Evolutionary conservation across 257 asterid genomes (phyloP).

Genomic region (Nicotiana attenuata): DNA sequence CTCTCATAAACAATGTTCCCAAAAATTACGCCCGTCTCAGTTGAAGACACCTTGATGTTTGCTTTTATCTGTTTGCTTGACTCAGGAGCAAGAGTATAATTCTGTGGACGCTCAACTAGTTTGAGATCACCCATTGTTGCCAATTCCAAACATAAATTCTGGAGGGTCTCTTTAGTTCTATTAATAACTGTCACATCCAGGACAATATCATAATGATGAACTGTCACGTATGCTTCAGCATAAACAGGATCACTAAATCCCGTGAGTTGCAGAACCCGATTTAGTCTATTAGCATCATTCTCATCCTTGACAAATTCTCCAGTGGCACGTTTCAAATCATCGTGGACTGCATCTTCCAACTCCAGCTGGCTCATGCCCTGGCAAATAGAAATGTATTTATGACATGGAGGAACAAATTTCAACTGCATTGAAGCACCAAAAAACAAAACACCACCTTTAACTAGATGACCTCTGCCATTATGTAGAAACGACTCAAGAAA

Average conservation of each 20-base stretch:
- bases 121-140: constrained; percentile 99
- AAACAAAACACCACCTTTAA: neutral
- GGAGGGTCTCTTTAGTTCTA: constrained; percentile 91
- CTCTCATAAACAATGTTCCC: constrained; percentile 95
- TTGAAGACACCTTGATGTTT: constrained; percentile 91
- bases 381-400: constrained; percentile 11
- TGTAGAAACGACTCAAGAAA: neutral
- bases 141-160: constrained; percentile 87
- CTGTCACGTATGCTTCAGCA: constrained; percentile 94
- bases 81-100: constrained; percentile 81
- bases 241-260: constrained; percentile 98
- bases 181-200: constrained; percentile 87
- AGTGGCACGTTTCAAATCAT: constrained; percentile 92
- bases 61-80: constrained; percentile 95
- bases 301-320: constrained; percentile 84
- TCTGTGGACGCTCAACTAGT: constrained; percentile 97
- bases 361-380: constrained; percentile 98
- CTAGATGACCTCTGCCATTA: neutral
- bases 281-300: constrained; percentile 79
- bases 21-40: constrained; percentile 95
- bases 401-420: neutral
- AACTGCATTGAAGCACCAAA: neutral
- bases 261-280: constrained; percentile 84
- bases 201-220: constrained; percentile 92
- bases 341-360: constrained; percentile 89